These are phyloP conservation scores for Lecanicillium sp. DNA, from an alignment of 2,329 filamentous ascomycete species.

Conservation along the genomic window DNA sequence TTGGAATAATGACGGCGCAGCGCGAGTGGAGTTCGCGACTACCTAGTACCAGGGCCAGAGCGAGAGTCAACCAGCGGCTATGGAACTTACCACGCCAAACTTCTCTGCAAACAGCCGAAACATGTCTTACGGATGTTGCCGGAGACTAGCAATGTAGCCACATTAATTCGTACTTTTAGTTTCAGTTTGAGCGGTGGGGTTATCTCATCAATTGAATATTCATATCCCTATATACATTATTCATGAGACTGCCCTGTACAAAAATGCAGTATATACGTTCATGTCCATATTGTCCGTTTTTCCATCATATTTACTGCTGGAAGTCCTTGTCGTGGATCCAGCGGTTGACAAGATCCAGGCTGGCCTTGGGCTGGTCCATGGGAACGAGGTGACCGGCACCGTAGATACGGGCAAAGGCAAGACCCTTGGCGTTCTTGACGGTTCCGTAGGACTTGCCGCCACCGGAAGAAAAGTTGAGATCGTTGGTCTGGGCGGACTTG, in stretches of 20 bases:
- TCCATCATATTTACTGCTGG: slow-evolving; percentile 2
- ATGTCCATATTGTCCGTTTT: neutral
- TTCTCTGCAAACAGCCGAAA: no score
- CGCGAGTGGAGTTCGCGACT: no score
- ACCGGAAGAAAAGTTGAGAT: slow-evolving; percentile 54
- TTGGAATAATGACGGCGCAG: no score
- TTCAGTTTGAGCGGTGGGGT: no score
- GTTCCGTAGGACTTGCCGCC: slow-evolving; percentile 53
- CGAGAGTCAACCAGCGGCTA: no score
- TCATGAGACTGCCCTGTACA: neutral
- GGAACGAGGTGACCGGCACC: slow-evolving; percentile 96
- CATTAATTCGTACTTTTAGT: neutral
- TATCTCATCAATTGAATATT: neutral
- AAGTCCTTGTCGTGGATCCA: slow-evolving; percentile 52
- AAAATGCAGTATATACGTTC: slow-evolving; percentile 1
- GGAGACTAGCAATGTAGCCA: neutral
- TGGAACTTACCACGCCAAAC: no score
- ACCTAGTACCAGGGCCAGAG: no score
- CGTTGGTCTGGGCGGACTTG: slow-evolving; percentile 62
- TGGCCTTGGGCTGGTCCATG: slow-evolving; percentile 86
- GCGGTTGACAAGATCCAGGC: slow-evolving; percentile 89
- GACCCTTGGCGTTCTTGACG: slow-evolving; percentile 86
- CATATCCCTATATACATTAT: slow-evolving; percentile 9
- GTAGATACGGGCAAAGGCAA: slow-evolving; percentile 88
- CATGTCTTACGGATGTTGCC: no score